These are phyloP conservation scores for Diospyros kaki DNA, from an alignment of 148 eudicot species.

Conservation along the genomic window DNA sequence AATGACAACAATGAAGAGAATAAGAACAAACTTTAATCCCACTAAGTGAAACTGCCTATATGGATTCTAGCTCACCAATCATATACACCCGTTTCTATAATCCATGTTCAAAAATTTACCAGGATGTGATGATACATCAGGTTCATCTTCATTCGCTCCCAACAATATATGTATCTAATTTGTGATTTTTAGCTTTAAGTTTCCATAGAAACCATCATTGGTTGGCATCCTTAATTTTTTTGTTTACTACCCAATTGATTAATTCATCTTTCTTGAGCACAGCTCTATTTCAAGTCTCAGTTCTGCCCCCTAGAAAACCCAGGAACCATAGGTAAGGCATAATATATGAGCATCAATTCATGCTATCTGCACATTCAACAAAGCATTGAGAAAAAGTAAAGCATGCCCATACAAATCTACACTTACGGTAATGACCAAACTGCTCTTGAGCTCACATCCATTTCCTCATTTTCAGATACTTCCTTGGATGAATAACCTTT, in stretches of 20 bases:
- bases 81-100: too few relatives aligned
- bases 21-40: too few relatives aligned
- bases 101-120: neutral
- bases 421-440: constrained; percentile 96
- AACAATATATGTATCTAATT: neutral
- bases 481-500: constrained; percentile 23
- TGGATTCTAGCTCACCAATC: too few relatives aligned
- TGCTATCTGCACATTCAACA: neutral
- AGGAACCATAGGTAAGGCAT: constrained; percentile 12
- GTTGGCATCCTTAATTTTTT: neutral
- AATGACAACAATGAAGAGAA: too few relatives aligned
- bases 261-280: neutral
- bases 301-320: neutral
- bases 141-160: neutral
- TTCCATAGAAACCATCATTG: neutral
- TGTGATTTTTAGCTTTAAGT: neutral
- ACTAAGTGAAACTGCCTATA: too few relatives aligned
- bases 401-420: neutral
- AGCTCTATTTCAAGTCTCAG: neutral
- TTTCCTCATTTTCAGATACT: constrained; percentile 25
- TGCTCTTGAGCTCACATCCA: constrained; percentile 43
- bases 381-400: neutral
- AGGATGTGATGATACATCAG: neutral
- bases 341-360: neutral
- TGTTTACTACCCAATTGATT: neutral